Conservation (phyloP, 345 rosid species). For the Arabis hirsuta region DNA sequence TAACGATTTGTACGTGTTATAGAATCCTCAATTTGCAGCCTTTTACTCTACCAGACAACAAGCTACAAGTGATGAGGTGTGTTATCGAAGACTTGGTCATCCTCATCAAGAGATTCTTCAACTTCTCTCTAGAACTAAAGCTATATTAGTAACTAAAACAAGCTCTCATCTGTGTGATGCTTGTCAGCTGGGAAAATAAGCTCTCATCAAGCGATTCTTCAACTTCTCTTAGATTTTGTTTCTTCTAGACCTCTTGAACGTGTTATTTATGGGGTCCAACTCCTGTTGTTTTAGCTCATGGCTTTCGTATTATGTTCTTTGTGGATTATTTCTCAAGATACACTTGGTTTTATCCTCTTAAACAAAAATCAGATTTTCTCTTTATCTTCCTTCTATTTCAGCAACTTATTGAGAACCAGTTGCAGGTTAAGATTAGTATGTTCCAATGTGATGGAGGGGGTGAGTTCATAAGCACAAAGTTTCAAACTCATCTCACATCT, state of each 20-base stretch:
- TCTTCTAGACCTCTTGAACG: background rate
- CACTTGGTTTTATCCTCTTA: background rate
- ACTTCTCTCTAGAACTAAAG: background rate
- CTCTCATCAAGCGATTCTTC: too few relatives aligned
- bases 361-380: too few relatives aligned
- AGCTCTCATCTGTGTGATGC: background rate
- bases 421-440: accelerated
- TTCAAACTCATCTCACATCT: too few relatives aligned
- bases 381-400: background rate
- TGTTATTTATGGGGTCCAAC: background rate
- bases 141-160: background rate
- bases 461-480: background rate
- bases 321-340: background rate
- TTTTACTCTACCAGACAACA: background rate
- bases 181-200: background rate
- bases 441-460: background rate
- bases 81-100: background rate
- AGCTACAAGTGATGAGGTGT: background rate
- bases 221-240: accelerated
- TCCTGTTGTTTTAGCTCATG: accelerated
- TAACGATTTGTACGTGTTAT: background rate
- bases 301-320: background rate
- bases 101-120: background rate
- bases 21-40: background rate
- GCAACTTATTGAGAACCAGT: background rate